Evolutionary conservation across 768 basidiomycete species (phyloP).

Genomic region (Panaeolus papilionaceus): DNA sequence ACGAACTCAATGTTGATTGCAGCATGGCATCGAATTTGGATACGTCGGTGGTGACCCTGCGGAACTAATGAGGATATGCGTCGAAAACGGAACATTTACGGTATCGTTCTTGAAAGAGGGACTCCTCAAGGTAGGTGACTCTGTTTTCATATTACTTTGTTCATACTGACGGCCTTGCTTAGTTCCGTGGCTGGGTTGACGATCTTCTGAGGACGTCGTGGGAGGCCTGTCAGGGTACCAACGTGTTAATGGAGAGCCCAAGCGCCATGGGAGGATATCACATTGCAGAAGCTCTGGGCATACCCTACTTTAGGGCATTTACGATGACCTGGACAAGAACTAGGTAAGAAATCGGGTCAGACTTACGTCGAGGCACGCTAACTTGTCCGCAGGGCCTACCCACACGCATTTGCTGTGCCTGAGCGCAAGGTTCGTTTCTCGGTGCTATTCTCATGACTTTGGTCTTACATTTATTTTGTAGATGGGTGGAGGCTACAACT

Average conservation of each 20-base stretch:
- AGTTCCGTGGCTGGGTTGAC: constrained; percentile 99
- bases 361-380: constrained; percentile 16
- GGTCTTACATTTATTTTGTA: constrained; percentile 34
- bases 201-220: constrained; percentile 94
- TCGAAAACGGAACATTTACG: constrained; percentile 98
- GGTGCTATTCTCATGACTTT: background rate
- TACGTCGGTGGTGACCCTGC: constrained; percentile 97
- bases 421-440: constrained; percentile 75
- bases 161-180: constrained; percentile 23
- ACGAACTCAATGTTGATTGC: constrained; percentile 16
- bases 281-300: constrained; percentile 91
- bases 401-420: constrained; percentile 97
- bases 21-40: constrained; percentile 97
- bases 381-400: constrained; percentile 72
- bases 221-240: constrained; percentile 95
- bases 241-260: constrained; percentile 93
- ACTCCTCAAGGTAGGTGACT: constrained; percentile 71
- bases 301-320: constrained; percentile 95
- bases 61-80: constrained; percentile 96
- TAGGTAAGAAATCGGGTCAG: constrained; percentile 46
- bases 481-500: constrained; percentile 98
- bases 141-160: constrained; percentile 13
- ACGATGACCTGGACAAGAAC: constrained; percentile 99
- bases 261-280: constrained; percentile 98
- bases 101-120: constrained; percentile 94